Percentiles rank a stretch among this genome's conserved stretches.
Conservation (phyloP, 2,329 filamentous ascomycete genomes). For the Phoma sp. region DNA sequence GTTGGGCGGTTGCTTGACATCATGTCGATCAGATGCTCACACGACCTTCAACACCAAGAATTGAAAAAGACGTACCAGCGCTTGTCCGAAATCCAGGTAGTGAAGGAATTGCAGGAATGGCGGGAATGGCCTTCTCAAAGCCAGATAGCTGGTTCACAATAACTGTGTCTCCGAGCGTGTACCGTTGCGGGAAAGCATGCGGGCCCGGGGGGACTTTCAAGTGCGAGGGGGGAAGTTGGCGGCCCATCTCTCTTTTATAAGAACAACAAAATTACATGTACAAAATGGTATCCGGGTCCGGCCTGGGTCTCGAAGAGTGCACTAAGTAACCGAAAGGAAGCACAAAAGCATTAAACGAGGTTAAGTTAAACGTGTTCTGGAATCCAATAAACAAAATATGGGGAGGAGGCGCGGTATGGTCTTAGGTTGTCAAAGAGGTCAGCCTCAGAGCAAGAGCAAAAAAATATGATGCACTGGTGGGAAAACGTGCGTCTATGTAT, state of each 20-base stretch:
- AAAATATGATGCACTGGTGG: slow-evolving; percentile 27
- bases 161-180: slow-evolving; percentile 36
- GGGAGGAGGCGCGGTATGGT: slow-evolving; percentile 3
- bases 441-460: slow-evolving; percentile 8
- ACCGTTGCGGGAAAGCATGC: slow-evolving; percentile 37
- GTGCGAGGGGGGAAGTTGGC: slow-evolving; percentile 43
- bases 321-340: slow-evolving; percentile 12
- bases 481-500: slow-evolving; percentile 44
- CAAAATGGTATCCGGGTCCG: slow-evolving; percentile 24
- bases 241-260: slow-evolving; percentile 31
- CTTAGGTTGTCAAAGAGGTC: slow-evolving; percentile 14
- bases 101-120: slow-evolving; percentile 44
- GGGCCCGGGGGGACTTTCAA: slow-evolving; percentile 42
- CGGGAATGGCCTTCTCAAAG: slow-evolving; percentile 46
- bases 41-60: slow-evolving; percentile 20
- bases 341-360: slow-evolving; percentile 13
- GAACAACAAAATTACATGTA: slow-evolving; percentile 30
- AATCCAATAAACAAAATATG: slow-evolving; percentile 14
- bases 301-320: slow-evolving; percentile 6
- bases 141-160: slow-evolving; percentile 43
- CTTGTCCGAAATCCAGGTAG: slow-evolving; percentile 48
- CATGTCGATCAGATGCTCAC: slow-evolving; percentile 17
- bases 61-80: slow-evolving; percentile 43
- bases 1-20: slow-evolving; percentile 4
- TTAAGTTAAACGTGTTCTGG: background rate